Conservation (phyloP, 768 basidiomycete genomes). For the Sarcodon aspratus region DNA sequence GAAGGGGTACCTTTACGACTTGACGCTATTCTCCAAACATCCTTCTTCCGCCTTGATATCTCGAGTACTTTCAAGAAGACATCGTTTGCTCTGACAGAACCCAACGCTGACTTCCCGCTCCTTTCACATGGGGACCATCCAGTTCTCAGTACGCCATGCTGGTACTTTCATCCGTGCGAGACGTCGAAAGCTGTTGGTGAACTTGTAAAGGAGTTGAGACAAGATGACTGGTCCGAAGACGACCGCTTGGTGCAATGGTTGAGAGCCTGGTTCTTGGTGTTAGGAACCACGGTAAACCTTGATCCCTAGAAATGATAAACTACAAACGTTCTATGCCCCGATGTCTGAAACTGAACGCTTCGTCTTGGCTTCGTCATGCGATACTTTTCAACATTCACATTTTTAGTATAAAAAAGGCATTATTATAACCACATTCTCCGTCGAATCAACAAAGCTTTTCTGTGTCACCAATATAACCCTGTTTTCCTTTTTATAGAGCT, state of each 20-base stretch:
- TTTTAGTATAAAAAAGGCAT: too few species aligned
- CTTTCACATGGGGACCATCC: slow-evolving; percentile 87
- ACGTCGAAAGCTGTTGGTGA: slow-evolving; percentile 57
- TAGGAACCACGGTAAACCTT: slow-evolving; percentile 53
- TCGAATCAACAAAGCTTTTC: too few species aligned
- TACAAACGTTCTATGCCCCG: too few species aligned
- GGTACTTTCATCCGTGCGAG: slow-evolving; percentile 87
- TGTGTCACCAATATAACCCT: too few species aligned
- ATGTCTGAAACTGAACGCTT: too few species aligned
- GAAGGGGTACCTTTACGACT: slow-evolving; percentile 57
- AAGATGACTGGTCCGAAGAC: slow-evolving; percentile 19
- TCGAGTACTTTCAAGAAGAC: slow-evolving; percentile 34
- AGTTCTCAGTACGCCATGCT: slow-evolving; percentile 56
- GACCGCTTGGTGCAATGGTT: slow-evolving; percentile 37
- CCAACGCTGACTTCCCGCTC: slow-evolving; percentile 52
- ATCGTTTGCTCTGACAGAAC: slow-evolving; percentile 40
- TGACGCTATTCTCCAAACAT: slow-evolving; percentile 39
- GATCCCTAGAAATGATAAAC: too few species aligned
- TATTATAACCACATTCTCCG: too few species aligned
- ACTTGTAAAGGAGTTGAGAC: slow-evolving; percentile 40
- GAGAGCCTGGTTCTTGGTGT: slow-evolving; percentile 70
- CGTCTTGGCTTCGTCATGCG: too few species aligned
- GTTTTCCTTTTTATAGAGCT: too few species aligned
- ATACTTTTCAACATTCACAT: too few species aligned
- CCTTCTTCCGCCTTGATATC: slow-evolving; percentile 44